phyloP scores from a whole-genome alignment of 148 eudicot genomes.

The Hydrangea macrophylla region DNA sequence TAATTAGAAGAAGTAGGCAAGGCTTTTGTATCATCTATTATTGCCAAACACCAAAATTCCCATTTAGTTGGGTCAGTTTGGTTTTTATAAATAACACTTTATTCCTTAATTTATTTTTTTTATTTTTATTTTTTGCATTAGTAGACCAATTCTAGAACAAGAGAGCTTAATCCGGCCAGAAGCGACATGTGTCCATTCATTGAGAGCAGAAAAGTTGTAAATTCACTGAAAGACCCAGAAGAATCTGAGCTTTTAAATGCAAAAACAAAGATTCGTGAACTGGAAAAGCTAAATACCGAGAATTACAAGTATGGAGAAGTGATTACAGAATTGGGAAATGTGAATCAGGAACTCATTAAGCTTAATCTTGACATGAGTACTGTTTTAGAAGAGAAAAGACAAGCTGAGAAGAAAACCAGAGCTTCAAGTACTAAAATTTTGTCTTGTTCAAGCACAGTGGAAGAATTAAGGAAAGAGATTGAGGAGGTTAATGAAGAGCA shows the following conservation, averaged over 20 bases:
- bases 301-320: too few relatives aligned
- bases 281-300: too few relatives aligned
- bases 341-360: conserved; percentile 56
- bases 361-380: conserved; percentile 53
- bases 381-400: conserved; percentile 42
- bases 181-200: conserved; percentile 26
- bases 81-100: too few relatives aligned
- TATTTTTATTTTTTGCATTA: too few relatives aligned
- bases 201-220: conserved; percentile 32
- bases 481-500: conserved; percentile 66
- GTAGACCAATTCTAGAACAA: conserved; percentile 41
- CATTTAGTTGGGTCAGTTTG: too few relatives aligned
- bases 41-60: too few relatives aligned
- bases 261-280: too few relatives aligned
- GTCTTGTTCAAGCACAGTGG: conserved; percentile 27
- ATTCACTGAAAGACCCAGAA: conserved; percentile 34
- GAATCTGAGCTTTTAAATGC: conserved; percentile 45
- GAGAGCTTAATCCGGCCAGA: conserved; percentile 48
- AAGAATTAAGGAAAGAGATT: conserved; percentile 43
- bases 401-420: too few relatives aligned
- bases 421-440: conserved; percentile 30
- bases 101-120: too few relatives aligned
- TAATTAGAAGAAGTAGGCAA: too few relatives aligned
- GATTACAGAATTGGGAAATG: conserved; percentile 47
- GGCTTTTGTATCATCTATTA: too few relatives aligned